These are phyloP conservation scores for Phytophthora pinifolia DNA, from an alignment of 352 stramenopile genomes.

Conservation along the genomic window DNA sequence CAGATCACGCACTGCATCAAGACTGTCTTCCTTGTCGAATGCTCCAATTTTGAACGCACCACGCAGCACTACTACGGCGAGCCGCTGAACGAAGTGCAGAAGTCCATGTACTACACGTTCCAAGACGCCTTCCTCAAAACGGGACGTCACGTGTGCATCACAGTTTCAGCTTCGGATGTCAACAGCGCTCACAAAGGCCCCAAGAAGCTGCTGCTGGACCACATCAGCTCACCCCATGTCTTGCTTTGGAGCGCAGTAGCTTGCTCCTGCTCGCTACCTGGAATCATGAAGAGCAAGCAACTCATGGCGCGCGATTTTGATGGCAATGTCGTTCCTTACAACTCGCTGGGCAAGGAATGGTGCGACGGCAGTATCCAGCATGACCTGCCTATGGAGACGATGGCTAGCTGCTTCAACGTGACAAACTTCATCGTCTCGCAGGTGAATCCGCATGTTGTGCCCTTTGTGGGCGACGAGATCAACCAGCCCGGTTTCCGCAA, in stretches of 20 bases:
- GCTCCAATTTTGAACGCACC: slow-evolving; percentile 72
- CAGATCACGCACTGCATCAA: slow-evolving; percentile 91
- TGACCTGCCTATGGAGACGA: slow-evolving; percentile 93
- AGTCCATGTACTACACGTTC: slow-evolving; percentile 88
- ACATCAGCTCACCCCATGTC: slow-evolving; percentile 93
- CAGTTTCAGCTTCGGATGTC: slow-evolving; percentile 88
- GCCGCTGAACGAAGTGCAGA: slow-evolving; percentile 42
- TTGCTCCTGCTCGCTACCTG: slow-evolving; percentile 90
- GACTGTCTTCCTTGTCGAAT: slow-evolving; percentile 90
- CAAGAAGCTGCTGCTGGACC: slow-evolving; percentile 90
- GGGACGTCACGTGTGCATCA: slow-evolving; percentile 94
- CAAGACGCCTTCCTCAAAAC: slow-evolving; percentile 93
- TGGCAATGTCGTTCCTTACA: slow-evolving; percentile 90
- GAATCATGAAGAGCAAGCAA: slow-evolving; percentile 93
- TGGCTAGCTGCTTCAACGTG: slow-evolving; percentile 94
- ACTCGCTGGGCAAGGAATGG: slow-evolving; percentile 92
- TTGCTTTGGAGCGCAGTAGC: slow-evolving; percentile 90
- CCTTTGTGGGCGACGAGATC: slow-evolving; percentile 92
- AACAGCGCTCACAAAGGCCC: slow-evolving; percentile 79
- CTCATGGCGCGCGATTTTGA: slow-evolving; percentile 75
- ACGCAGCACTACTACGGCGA: slow-evolving; percentile 94
- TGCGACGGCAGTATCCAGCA: slow-evolving; percentile 93
- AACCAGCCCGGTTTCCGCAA: slow-evolving; percentile 62
- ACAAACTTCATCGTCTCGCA: slow-evolving; percentile 92
- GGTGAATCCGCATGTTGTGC: slow-evolving; percentile 91